Base-by-base conservation (phyloP, 2,329 filamentous ascomycete genomes). In the Talaromyces albobiverticillius region DNA sequence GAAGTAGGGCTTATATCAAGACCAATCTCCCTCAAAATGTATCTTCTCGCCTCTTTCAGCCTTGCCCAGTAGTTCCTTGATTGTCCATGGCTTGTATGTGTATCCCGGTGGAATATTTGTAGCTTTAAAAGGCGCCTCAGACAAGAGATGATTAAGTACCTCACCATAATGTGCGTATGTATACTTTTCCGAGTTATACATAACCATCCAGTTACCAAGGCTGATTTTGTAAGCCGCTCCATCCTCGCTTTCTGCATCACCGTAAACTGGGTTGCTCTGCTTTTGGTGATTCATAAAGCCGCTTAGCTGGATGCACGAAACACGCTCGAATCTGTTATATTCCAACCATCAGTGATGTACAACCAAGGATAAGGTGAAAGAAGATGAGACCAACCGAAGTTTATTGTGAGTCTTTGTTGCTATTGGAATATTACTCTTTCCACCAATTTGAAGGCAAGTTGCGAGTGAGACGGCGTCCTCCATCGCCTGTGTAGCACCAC, bases 391-490 rank as follows among this genome's bases (percentile, higher is more conserved):
- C 2, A 42, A 61, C 61, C 60, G 47, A 16, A 60, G 46, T 22
- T 53, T 61, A 31, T 60, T 60, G 25, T 57, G 46, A n/a, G 56
- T 54, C 14, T 47, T 50, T 9, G 52, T 54, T 13, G 57, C 58
- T 25, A 48, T 42, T 4, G 52, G 41, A 10, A 57, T 38, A 46
- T 64, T 50, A 2, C 57, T 49, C 47, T 60, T 61, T 9, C 62
- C 60, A n/a, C 58, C 59, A 20, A 62, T 54, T 22, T 59, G 51
- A 16, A 79, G 69, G 32, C 72, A 79, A 1, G 73, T 69, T 4
- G 76, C 77, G 4, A 80, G 59, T 3, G 75, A 74, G 1, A 76
- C 73, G 3, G 74, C 78, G 61, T 80, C 78, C 62, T 80, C 77
- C 63, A 80, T 76, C 0, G 76, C 74, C 61, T 78, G 75, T 14